phyloP scores from a whole-genome alignment of 2,329 filamentous ascomycete species.

The Coniochaeta pulveracea region DNA sequence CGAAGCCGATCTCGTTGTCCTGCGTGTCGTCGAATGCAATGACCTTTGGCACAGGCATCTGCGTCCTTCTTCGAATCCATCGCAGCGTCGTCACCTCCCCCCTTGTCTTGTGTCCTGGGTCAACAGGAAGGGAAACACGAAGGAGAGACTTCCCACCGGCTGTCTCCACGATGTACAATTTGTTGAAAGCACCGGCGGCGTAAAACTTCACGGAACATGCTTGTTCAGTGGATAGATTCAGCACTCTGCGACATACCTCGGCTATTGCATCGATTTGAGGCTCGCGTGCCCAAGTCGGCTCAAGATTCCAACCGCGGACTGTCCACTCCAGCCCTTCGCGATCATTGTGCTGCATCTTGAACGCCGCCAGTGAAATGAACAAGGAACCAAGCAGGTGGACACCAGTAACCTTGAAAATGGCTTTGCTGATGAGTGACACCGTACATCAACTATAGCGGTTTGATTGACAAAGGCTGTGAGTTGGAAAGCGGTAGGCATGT shows the following conservation, averaged over 20 bases:
- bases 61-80: slow-evolving; percentile 17
- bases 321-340: slow-evolving; percentile 14
- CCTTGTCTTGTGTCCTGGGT: slow-evolving; percentile 15
- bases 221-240: slow-evolving; percentile 10
- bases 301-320: slow-evolving; percentile 10
- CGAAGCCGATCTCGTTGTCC: slow-evolving; percentile 22
- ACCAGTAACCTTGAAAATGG: too few relatives aligned
- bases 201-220: slow-evolving; percentile 14
- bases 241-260: slow-evolving; percentile 13
- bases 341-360: too few relatives aligned
- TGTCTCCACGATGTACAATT: slow-evolving; percentile 16
- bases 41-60: slow-evolving; percentile 21
- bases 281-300: slow-evolving; percentile 15
- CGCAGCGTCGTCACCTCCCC: slow-evolving; percentile 24
- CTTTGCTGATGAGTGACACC: too few relatives aligned
- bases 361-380: too few relatives aligned
- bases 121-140: slow-evolving; percentile 17
- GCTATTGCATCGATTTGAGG: slow-evolving; percentile 14
- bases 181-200: slow-evolving; percentile 17
- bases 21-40: slow-evolving; percentile 18
- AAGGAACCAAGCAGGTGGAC: too few relatives aligned
- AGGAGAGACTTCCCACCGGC: slow-evolving; percentile 9
- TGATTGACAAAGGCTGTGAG: too few relatives aligned
- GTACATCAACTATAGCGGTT: too few relatives aligned
- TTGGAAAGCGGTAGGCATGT: too few relatives aligned